Base-by-base conservation (phyloP, 2,329 filamentous ascomycete species). In the Arthrobotrys megalospora region DNA sequence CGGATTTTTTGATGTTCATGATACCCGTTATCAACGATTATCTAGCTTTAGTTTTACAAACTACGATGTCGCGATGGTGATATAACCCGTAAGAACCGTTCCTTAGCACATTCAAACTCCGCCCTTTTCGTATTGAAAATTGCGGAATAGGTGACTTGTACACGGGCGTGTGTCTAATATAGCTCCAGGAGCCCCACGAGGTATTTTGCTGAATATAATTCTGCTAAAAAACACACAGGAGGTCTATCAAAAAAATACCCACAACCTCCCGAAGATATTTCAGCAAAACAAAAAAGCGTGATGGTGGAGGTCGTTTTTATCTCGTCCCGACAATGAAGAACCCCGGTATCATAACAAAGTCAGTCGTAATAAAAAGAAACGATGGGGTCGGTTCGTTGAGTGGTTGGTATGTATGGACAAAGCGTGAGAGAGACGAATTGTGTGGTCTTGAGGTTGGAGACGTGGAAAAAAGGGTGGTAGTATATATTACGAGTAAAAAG, bases 401-500 rank as follows among this genome's bases (percentile, higher is more conserved):
- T 19, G 43, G 48, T 52, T 47, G 52, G 45, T 43, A 58, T 60
- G 64, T 78, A 72, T 78, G 52, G 16, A 72, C 73, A 60, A 24
- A 63, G 45, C 66, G 62, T 63, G 43, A 19, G 52, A 38, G 43
- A 10, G 45, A 19, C 48, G 32, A 52, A 38, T 6, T 6, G 32
- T 36, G n/a, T 43, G 70, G 48, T 19, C 11, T n/a, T 58, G 52
- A 58, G 32, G 21, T 8, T 5, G 55, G 32, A 69, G 36, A 32
- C 32, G 24, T 36, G 34, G 24, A 62, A 65, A 70, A 70, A 70
- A 47, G 14, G 14, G 48, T 14, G 60, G 41, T 71, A 72, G 62
- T 78, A 76, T 68, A 68, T 76, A 78, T 78, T 78, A 78, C 68
- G 68, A 67, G 67, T 62, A 47, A 71, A 77, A 60, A 36, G 66